phyloP scores from a whole-genome alignment of 768 basidiomycete genomes.

The Boletus fagicola region DNA sequence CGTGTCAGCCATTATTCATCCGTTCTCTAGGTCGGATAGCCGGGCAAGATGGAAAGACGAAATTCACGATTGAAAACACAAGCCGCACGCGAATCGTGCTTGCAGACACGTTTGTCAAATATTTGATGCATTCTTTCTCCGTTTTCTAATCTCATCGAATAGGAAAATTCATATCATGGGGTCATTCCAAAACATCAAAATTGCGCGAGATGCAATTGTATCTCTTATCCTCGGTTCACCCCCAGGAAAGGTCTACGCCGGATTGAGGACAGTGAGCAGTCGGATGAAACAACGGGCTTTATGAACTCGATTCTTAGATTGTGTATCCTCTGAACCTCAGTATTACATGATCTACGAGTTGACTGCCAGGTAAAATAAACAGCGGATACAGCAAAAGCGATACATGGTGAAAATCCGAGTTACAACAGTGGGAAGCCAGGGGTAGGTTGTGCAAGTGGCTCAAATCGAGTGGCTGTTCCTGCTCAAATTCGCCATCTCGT shows the following conservation, averaged over 20 bases:
- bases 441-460: neutral
- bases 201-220: conserved; percentile 94
- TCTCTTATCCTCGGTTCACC: conserved; percentile 94
- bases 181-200: conserved; percentile 97
- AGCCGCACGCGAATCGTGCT: conserved; percentile 97
- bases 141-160: conserved; percentile 14
- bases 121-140: neutral
- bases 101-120: conserved; percentile 81
- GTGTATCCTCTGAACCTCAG: conserved; percentile 6
- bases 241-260: conserved; percentile 91
- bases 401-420: neutral
- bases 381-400: neutral
- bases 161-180: conserved; percentile 99
- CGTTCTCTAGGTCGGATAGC: conserved; percentile 80
- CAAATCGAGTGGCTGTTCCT: neutral
- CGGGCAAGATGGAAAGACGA: conserved; percentile 97
- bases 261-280: conserved; percentile 85
- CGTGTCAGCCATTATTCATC: conserved; percentile 4
- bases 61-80: conserved; percentile 97
- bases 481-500: conserved; percentile 14
- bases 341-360: conserved; percentile 11
- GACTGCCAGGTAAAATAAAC: conserved; percentile 4
- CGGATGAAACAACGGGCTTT: conserved; percentile 91
- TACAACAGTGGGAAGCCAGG: neutral
- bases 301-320: conserved; percentile 34